Percentiles rank a stretch among this genome's conserved stretches.
These are phyloP conservation scores for Jacaranda copaia DNA, from an alignment of 257 asterid species.

Conservation along the genomic window DNA sequence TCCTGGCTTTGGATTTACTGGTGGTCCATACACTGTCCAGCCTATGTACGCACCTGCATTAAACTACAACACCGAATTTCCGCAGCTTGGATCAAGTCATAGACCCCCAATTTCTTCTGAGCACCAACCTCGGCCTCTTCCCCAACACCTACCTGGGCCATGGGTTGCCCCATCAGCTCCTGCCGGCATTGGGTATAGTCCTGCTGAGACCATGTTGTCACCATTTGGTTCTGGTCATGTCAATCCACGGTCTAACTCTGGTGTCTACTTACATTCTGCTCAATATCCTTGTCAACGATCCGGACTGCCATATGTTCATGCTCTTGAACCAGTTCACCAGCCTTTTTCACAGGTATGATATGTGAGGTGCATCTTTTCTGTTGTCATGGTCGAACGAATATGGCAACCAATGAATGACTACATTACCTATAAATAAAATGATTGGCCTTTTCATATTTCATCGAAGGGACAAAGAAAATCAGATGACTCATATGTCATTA, in stretches of 20 bases:
- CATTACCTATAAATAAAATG: neutral
- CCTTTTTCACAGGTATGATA: conserved; percentile 81
- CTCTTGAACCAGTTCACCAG: conserved; percentile 84
- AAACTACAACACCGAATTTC: conserved; percentile 93
- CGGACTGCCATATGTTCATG: conserved; percentile 79
- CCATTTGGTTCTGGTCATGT: conserved; percentile 78
- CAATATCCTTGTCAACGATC: conserved; percentile 90
- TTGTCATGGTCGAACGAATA: conserved; percentile 17
- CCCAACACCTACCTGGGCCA: conserved; percentile 76
- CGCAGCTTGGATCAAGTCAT: conserved; percentile 87
- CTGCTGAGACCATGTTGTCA: conserved; percentile 73
- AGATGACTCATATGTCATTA: neutral
- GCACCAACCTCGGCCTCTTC: conserved; percentile 78
- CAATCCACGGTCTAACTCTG: conserved; percentile 65
- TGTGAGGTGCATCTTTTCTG: neutral
- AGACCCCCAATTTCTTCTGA: conserved; percentile 73
- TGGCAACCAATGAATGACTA: conserved; percentile 3
- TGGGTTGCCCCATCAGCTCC: conserved; percentile 78
- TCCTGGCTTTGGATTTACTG: conserved; percentile 94
- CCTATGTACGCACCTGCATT: conserved; percentile 97
- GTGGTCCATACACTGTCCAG: conserved; percentile 83
- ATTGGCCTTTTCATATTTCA: neutral
- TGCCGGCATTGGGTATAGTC: conserved; percentile 82
- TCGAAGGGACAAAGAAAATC: neutral
- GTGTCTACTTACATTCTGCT: conserved; percentile 69